Percentiles rank a stretch among this genome's conserved stretches.
Evolutionary conservation across 805 yeast genomes (phyloP).

Genomic region (Starmerella kuoi): DNA sequence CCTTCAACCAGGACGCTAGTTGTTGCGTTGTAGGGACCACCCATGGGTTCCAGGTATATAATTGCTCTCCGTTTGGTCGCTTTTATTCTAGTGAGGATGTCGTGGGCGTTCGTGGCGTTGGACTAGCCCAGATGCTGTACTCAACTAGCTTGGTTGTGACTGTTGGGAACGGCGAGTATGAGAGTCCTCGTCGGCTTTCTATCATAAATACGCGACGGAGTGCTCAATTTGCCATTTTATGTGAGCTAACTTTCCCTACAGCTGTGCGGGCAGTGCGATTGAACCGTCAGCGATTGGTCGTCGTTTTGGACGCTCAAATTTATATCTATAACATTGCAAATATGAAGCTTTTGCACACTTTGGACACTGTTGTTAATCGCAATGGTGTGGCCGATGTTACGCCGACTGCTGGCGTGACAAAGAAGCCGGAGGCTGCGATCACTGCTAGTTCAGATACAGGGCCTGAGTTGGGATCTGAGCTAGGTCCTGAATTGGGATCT

Average conservation of each 20-base stretch:
- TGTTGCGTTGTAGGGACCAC: constrained; percentile 68
- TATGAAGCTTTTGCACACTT: constrained; percentile 65
- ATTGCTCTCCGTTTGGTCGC: constrained; percentile 77
- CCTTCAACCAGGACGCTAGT: constrained; percentile 77
- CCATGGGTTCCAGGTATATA: constrained; percentile 58
- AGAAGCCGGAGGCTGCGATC: background rate
- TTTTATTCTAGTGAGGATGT: constrained; percentile 41
- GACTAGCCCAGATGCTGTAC: constrained; percentile 77
- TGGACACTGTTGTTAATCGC: constrained; percentile 44
- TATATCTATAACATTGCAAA: constrained; percentile 83
- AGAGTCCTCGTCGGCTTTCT: constrained; percentile 64
- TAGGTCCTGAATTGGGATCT: background rate
- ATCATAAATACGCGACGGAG: constrained; percentile 62
- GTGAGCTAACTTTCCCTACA: constrained; percentile 80
- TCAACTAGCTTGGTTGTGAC: constrained; percentile 76
- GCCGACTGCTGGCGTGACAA: constrained; percentile 1
- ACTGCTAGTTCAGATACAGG: background rate
- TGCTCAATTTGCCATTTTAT: constrained; percentile 45
- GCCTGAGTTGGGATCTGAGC: background rate
- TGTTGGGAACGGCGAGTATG: constrained; percentile 61
- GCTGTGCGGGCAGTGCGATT: constrained; percentile 58
- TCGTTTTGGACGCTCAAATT: constrained; percentile 66
- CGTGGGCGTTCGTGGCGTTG: constrained; percentile 25
- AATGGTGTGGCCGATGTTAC: constrained; percentile 29
- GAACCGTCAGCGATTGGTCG: constrained; percentile 71